Conservation (phyloP, 140 eudicot species). For the Flaveria floridana region DNA sequence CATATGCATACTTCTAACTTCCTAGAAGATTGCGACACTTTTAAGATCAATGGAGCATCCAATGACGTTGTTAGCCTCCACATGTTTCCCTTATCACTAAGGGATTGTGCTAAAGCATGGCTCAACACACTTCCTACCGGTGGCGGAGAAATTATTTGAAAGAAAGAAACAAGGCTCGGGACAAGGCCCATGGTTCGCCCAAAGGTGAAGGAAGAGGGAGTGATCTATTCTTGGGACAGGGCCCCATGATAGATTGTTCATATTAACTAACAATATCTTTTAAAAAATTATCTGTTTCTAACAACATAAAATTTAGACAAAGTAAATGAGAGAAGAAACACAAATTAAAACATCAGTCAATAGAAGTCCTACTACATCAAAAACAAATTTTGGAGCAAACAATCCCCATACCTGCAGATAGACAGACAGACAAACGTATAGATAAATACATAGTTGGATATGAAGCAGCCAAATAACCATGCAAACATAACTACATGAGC, state of each 20-base stretch:
- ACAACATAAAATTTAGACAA: conserved; percentile 19
- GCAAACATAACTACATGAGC: neutral
- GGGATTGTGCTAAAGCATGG: neutral
- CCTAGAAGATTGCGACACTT: too few relatives aligned
- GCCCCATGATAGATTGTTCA: neutral
- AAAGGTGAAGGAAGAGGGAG: too few relatives aligned
- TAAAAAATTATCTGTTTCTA: neutral
- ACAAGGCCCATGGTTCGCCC: too few relatives aligned
- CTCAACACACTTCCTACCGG: too few relatives aligned
- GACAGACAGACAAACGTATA: conserved; percentile 8
- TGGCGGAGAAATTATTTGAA: too few relatives aligned
- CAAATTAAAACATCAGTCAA: conserved; percentile 64
- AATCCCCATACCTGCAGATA: conserved; percentile 90
- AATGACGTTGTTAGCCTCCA: neutral
- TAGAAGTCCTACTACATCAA: conserved; percentile 82
- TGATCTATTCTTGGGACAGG: too few relatives aligned
- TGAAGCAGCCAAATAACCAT: conserved; percentile 6
- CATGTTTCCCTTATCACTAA: neutral
- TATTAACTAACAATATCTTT: neutral
- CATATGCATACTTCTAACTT: too few relatives aligned
- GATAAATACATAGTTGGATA: neutral
- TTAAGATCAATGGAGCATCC: neutral
- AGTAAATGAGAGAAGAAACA: conserved; percentile 60
- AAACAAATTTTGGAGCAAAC: conserved; percentile 92
- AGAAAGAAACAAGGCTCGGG: too few relatives aligned